Evolutionary conservation across 768 basidiomycete genomes (phyloP), one percentile per base, ranked within the genome.

Genomic region (Hygrocybe punicea): DNA sequence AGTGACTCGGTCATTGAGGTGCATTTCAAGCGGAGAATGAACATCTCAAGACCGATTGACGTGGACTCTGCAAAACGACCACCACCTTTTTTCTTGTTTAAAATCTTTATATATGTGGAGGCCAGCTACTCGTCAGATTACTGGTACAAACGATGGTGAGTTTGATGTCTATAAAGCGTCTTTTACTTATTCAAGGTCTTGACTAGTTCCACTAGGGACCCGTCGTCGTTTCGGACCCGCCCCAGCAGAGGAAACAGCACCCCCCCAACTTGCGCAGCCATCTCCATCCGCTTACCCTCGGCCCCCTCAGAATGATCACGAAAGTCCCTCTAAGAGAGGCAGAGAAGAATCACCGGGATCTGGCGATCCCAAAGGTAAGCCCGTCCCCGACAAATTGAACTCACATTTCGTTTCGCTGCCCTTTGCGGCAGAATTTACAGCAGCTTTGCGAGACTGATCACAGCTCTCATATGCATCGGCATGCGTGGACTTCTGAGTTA

Each of bases 221-320:
- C 87, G 90, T 67, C 89, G 94, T 68, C 87, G 94, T 55, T 97
- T 97, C 75, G 94, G 94, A 51, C 89, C 91, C 47, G 87, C 88
- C 25, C 88, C 91, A 4, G 76, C 83, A 37, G 94, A 95, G 69
- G 93, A 93, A 67, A 77, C 73, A 24, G 84, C 85, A 17, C 88
- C 91, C 24, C 91, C 91, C 61, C 90, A 91, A 65, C 84, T 92
- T 52, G 90, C 90, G 9, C 89, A 93, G 62, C 89, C 91, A 6
- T 91, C 91, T 40, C 89, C 91, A 42, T 90, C 89, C 51, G 91
- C 87, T 7, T 91, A 90, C 71, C 90, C 91, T 42, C 86, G 88
- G 44, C 81, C 81, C 29, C 73, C 79, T 55, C 81, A 82, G 65
- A 51, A 61, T 33, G 83, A 84, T 29, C 70, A 73, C 52, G 80